Evolutionary conservation across 2,329 filamentous ascomycete species (phyloP).

Genomic region (Aspergillus ochraceoroseus): DNA sequence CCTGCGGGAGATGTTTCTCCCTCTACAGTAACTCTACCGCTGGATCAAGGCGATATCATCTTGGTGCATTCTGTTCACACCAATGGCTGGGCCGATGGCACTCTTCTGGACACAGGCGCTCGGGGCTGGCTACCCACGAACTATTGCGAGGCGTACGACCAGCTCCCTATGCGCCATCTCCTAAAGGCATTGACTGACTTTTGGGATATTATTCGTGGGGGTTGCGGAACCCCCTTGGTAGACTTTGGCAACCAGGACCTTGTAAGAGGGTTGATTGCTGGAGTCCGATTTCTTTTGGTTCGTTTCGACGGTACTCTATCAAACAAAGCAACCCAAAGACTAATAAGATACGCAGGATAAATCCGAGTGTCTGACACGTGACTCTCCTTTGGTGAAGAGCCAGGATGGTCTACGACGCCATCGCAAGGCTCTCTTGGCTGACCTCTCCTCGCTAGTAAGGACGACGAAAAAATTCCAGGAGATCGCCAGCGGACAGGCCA

Average conservation of each 20-base stretch:
- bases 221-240: constrained; percentile 66
- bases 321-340: too few species aligned
- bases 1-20: constrained; percentile 72
- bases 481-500: constrained; percentile 51
- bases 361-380: constrained; percentile 79
- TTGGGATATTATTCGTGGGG: constrained; percentile 82
- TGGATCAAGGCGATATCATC: constrained; percentile 87
- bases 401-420: constrained; percentile 72
- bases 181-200: constrained; percentile 84
- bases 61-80: constrained; percentile 94
- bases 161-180: constrained; percentile 76
- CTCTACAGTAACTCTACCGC: constrained; percentile 78
- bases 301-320: too few species aligned
- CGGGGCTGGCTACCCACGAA: constrained; percentile 97
- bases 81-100: constrained; percentile 98
- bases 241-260: constrained; percentile 90
- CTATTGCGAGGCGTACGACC: constrained; percentile 93
- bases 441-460: constrained; percentile 84
- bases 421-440: constrained; percentile 81
- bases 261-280: constrained; percentile 88
- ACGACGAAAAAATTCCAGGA: constrained; percentile 81
- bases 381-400: constrained; percentile 67
- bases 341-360: constrained; percentile 64
- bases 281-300: constrained; percentile 84
- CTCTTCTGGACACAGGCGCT: constrained; percentile 74